These are phyloP conservation scores for Pythium periplocum DNA, from an alignment of 352 stramenopile species.

Conservation along the genomic window DNA sequence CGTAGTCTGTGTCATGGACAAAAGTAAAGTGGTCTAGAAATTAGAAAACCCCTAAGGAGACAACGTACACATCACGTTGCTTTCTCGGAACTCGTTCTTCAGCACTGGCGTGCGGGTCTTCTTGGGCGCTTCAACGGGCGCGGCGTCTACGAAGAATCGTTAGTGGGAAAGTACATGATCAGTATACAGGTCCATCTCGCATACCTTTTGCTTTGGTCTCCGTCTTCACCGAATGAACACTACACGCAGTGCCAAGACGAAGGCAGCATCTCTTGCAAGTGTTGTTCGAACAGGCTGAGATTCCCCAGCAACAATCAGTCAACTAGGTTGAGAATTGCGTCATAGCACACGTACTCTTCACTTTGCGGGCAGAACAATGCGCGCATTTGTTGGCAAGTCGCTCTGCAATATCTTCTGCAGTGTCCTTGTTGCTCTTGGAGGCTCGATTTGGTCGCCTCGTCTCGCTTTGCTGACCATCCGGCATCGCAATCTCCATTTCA, in stretches of 20 bases:
- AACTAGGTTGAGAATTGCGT: background rate
- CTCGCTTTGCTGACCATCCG: background rate
- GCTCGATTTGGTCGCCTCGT: background rate
- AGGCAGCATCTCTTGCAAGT: conserved; percentile 78
- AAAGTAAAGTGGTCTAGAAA: too few species aligned
- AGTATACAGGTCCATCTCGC: background rate
- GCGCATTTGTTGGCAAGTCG: conserved; percentile 12
- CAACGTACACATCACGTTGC: conserved; percentile 62
- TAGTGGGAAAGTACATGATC: too few species aligned
- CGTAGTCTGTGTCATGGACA: conserved; percentile 40
- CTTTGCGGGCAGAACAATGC: conserved; percentile 8
- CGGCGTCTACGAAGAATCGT: background rate
- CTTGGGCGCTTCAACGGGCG: background rate
- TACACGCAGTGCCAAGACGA: conserved; percentile 28
- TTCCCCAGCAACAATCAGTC: background rate
- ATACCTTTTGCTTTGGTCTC: conserved; percentile 18
- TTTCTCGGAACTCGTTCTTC: conserved; percentile 79
- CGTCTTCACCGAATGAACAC: conserved; percentile 28
- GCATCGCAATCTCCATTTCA: conserved; percentile 7
- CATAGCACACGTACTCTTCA: conserved; percentile 7
- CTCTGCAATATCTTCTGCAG: background rate
- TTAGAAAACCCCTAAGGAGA: too few species aligned
- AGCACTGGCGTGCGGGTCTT: conserved; percentile 43
- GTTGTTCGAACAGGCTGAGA: conserved; percentile 31
- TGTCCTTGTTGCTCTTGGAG: background rate